phyloP scores from a whole-genome alignment of 2,329 filamentous ascomycete genomes.

The Zymoseptoria ardabiliae region DNA sequence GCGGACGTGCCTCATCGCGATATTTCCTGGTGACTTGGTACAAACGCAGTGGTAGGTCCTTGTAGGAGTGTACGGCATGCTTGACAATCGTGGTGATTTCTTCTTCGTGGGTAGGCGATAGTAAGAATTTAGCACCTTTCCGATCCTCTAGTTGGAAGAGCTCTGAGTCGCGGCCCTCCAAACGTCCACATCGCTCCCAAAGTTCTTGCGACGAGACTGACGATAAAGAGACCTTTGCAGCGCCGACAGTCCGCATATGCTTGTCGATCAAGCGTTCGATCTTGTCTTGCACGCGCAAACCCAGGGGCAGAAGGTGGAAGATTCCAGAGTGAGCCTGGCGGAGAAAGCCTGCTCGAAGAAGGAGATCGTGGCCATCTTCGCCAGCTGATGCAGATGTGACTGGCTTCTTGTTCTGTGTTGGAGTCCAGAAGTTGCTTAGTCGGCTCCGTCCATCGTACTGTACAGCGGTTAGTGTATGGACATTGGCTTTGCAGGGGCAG shows the following conservation, averaged over 20 bases:
- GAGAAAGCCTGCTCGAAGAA: slow-evolving; percentile 40
- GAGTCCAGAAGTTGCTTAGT: slow-evolving; percentile 71
- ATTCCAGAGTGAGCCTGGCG: slow-evolving; percentile 75
- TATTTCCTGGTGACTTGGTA: slow-evolving; percentile 96
- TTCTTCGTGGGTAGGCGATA: slow-evolving; percentile 93
- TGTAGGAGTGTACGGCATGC: slow-evolving; percentile 69
- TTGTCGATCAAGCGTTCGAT: slow-evolving; percentile 78
- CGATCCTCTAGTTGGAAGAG: slow-evolving; percentile 76
- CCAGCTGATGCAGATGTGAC: slow-evolving; percentile 46
- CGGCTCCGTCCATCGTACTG: slow-evolving; percentile 52
- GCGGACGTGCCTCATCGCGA: slow-evolving; percentile 80
- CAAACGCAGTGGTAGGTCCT: slow-evolving; percentile 73
- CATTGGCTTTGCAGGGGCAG: not conserved
- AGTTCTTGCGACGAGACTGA: slow-evolving; percentile 77
- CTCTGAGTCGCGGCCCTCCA: slow-evolving; percentile 50
- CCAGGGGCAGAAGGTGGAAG: slow-evolving; percentile 85
- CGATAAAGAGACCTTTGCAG: slow-evolving; percentile 75
- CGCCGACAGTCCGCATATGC: slow-evolving; percentile 70
- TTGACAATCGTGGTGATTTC: slow-evolving; percentile 82
- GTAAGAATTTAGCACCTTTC: slow-evolving; percentile 63
- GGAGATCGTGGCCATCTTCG: slow-evolving; percentile 39
- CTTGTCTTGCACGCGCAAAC: slow-evolving; percentile 80
- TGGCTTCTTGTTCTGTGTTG: slow-evolving; percentile 41
- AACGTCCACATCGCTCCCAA: slow-evolving; percentile 76
- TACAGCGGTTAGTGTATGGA: slow-evolving; percentile 3